Evolutionary conservation across 805 yeast genomes (phyloP), one percentile per base, ranked within the genome.

Genomic region (Jamesozyma jinghongensis): DNA sequence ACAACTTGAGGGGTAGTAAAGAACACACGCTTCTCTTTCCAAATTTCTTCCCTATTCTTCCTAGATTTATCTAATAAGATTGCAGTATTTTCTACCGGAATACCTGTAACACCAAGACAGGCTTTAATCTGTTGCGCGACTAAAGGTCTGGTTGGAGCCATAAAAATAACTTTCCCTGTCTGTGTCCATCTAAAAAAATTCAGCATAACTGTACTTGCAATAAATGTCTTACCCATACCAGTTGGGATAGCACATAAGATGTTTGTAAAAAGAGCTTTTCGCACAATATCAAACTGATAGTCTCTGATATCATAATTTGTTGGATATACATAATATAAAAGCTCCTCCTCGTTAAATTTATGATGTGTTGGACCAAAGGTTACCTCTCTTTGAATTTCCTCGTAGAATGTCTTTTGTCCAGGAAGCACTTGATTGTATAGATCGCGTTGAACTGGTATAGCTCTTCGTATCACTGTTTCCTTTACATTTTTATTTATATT

Each of bases 71-170:
- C 88, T 32, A 88, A 62, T 42, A 88, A 62, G 36, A 88, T 83
- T 0, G 96, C 94, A 2, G 90, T 84, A 35, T 81, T 81, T 18
- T 73, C 66, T 37, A 79, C 66, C 1, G 94, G 81, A 17, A 94
- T 76, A 3, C 96, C 97, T 0, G 95, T 81, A 13, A 85, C 78
- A 7, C 85, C 81, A 41, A 86, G 71, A 56, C 95, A 92, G 1
- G 97, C 97, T 54, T 82, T 83, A 49, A 90, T 83, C 62, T 92
- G 98, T 63, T 92, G 99, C 1, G 95, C 88, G 5, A 92, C 97
- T 40, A 92, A 69, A 0, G 99, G 99, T 48, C 88, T 70, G 2
- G 99, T 92, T 0, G 99, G 99, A 0, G 99, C 98, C 81, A 90
- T 80, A 60, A 92, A 92, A 1, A 94, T 75, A 49, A 92, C 77